Conservation (phyloP, 441 rosid genomes). For the Aquilaria agallochum region DNA sequence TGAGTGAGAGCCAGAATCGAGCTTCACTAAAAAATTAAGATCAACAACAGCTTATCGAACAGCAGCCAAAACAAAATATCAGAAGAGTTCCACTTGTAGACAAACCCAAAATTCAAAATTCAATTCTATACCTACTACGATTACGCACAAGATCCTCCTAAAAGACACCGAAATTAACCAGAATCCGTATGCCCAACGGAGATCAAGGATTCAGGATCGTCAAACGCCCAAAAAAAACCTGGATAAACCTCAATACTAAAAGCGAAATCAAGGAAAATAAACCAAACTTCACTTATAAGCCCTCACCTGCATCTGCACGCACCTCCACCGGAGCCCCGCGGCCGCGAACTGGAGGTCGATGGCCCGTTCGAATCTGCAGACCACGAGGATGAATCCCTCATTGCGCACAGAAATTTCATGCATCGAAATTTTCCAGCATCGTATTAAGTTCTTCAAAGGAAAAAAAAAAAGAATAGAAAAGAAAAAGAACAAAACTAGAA, state of each 20-base stretch:
- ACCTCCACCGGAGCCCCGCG: neutral
- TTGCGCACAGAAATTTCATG: constrained; percentile 4
- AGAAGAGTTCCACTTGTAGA: no score
- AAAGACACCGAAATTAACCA: neutral
- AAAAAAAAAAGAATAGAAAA: neutral
- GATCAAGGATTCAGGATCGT: constrained; percentile 3
- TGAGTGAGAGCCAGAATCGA: no score
- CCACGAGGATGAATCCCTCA: constrained; percentile 25
- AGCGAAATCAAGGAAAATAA: constrained; percentile 1
- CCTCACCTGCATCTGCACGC: constrained; percentile 9
- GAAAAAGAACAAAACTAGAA: no score
- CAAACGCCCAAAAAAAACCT: constrained; percentile 3
- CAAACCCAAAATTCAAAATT: no score
- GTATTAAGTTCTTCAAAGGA: neutral
- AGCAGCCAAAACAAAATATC: no score
- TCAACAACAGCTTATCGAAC: no score
- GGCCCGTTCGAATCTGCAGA: constrained; percentile 17
- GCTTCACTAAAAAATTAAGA: no score
- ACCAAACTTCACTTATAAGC: neutral
- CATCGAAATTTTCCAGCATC: constrained; percentile 7
- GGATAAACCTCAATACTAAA: neutral
- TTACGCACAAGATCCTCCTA: neutral
- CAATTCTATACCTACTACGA: no score
- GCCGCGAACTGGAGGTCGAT: constrained; percentile 19
- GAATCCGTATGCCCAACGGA: neutral